Conservation (phyloP, 192 early-diverging fungal genomes). For the Podila verticillata region DNA sequence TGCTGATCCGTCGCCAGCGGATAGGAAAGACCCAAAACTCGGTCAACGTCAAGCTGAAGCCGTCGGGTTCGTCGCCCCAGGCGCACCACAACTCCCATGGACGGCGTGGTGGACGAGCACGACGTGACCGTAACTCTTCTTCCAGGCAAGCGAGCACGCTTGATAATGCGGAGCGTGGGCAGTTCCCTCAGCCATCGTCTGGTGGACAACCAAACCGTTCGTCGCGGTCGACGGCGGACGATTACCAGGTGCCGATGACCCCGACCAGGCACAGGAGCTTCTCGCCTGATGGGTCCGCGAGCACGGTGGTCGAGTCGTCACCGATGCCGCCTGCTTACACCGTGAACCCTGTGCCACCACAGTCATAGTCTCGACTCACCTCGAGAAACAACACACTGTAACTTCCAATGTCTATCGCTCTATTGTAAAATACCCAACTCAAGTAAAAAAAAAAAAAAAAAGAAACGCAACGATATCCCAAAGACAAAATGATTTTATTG, state of each 20-base stretch:
- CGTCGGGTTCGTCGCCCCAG: background rate
- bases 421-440: too few species aligned
- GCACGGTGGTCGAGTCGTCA: background rate
- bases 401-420: too few species aligned
- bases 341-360: too few species aligned
- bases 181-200: too few species aligned
- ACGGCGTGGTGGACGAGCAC: background rate
- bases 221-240: too few species aligned
- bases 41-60: background rate
- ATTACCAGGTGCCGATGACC: background rate
- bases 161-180: background rate
- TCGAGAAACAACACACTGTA: too few species aligned
- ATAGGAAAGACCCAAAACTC: background rate
- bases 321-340: background rate
- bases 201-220: too few species aligned
- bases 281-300: background rate
- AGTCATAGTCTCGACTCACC: too few species aligned
- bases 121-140: background rate
- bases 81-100: background rate
- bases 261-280: background rate
- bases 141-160: background rate
- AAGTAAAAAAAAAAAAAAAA: too few species aligned
- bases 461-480: too few species aligned
- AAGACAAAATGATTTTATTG: too few species aligned
- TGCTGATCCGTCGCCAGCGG: slow-evolving; percentile 19